These are phyloP conservation scores for Clonostachys rhizophaga DNA, from an alignment of 2,329 filamentous ascomycete species.

Conservation along the genomic window DNA sequence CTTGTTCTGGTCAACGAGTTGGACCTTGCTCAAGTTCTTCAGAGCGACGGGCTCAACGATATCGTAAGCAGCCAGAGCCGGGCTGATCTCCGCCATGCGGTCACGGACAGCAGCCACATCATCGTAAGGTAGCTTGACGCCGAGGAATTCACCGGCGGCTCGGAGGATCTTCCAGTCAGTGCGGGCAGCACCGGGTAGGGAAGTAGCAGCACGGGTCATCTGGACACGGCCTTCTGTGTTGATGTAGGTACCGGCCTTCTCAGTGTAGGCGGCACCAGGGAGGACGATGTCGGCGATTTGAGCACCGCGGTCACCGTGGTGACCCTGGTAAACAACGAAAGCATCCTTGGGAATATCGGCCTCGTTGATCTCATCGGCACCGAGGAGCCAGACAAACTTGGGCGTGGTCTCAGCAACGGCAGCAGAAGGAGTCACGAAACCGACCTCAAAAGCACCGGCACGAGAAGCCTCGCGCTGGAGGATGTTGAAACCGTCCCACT, in stretches of 20 bases:
- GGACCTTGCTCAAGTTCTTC: constrained; percentile 78
- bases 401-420: constrained; percentile 79
- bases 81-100: constrained; percentile 93
- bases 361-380: constrained; percentile 84
- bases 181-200: constrained; percentile 81
- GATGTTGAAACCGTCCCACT: constrained; percentile 98
- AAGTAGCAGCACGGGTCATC: constrained; percentile 85
- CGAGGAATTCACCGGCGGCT: constrained; percentile 86
- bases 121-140: constrained; percentile 83
- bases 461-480: constrained; percentile 91
- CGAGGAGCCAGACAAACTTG: constrained; percentile 96
- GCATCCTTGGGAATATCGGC: constrained; percentile 90
- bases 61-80: constrained; percentile 84
- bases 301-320: constrained; percentile 92
- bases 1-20: constrained; percentile 96
- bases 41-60: constrained; percentile 79
- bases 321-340: constrained; percentile 96
- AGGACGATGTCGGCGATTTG: constrained; percentile 92
- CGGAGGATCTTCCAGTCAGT: constrained; percentile 99
- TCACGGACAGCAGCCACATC: constrained; percentile 85
- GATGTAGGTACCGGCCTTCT: constrained; percentile 93
- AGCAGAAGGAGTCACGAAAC: constrained; percentile 82
- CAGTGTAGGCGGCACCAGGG: constrained; percentile 91
- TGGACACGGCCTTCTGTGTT: constrained; percentile 98
- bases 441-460: constrained; percentile 90